phyloP scores from a whole-genome alignment of 345 rosid species.

The Ailanthus altissimus region DNA sequence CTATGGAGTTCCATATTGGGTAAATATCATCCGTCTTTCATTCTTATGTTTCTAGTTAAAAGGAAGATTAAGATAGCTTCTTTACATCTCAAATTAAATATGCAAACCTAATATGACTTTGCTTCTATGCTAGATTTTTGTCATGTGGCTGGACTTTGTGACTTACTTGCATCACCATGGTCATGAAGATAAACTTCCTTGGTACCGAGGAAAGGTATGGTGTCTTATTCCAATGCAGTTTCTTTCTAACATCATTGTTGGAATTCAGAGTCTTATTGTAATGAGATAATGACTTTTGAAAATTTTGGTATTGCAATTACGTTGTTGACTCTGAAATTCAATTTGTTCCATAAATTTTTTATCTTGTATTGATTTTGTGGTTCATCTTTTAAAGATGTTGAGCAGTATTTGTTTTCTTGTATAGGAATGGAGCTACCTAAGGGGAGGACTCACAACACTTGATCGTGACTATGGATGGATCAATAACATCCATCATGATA shows the following conservation, averaged over 20 bases:
- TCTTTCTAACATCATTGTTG: neutral
- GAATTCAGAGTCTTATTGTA: neutral
- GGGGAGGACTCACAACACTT: constrained; percentile 62
- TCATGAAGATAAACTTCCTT: constrained; percentile 50
- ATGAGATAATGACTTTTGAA: neutral
- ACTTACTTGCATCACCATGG: constrained; percentile 68
- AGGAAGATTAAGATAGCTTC: neutral
- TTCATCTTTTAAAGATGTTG: neutral
- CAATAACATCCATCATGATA: constrained; percentile 64
- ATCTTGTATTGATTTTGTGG: neutral
- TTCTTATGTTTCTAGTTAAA: neutral
- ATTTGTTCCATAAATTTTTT: neutral
- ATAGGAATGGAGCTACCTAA: constrained; percentile 62
- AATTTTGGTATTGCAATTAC: neutral
- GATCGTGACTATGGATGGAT: constrained; percentile 59
- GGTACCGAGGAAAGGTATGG: constrained; percentile 61
- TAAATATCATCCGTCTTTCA: neutral
- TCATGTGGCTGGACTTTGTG: constrained; percentile 53
- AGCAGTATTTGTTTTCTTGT: neutral
- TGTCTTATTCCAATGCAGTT: neutral
- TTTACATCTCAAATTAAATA: neutral
- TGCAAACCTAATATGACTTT: neutral
- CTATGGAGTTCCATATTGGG: constrained; percentile 51
- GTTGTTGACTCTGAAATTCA: neutral
- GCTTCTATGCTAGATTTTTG: constrained; percentile 37